phyloP scores from a whole-genome alignment of 2,329 filamentous ascomycete genomes.

The Trichoderma endophyticum region DNA sequence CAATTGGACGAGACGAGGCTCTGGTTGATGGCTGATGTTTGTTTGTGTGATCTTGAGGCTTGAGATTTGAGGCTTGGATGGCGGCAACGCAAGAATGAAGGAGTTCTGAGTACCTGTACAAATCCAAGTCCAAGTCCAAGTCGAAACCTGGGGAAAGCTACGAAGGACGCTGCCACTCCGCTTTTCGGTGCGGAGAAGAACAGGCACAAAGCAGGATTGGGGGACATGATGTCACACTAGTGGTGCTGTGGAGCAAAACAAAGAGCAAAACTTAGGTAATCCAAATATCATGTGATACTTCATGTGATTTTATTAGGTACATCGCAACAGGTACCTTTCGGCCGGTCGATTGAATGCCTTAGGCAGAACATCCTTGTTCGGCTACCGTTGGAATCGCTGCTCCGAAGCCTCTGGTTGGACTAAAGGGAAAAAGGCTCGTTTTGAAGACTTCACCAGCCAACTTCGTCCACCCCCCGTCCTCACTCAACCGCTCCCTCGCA shows the following conservation, averaged over 20 bases:
- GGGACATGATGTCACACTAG: conserved; percentile 22
- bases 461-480: conserved; percentile 30
- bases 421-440: conserved; percentile 41
- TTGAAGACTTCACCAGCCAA: conserved; percentile 34
- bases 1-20: background rate
- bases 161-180: background rate
- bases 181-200: conserved; percentile 15
- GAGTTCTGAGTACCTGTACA: background rate
- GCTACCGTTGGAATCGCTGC: conserved; percentile 35
- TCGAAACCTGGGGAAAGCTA: conserved; percentile 20
- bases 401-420: conserved; percentile 29
- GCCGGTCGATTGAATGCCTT: background rate
- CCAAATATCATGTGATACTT: background rate
- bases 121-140: background rate
- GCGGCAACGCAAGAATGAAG: background rate
- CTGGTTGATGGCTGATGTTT: background rate
- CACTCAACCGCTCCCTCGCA: conserved; percentile 37
- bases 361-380: conserved; percentile 25
- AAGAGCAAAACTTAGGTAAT: background rate
- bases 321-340: background rate
- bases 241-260: background rate
- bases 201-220: conserved; percentile 1
- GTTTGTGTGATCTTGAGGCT: background rate
- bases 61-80: background rate
- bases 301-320: background rate